phyloP scores from a whole-genome alignment of 495 filamentous ascomycete species.

The Annulohypoxylon stygium region DNA sequence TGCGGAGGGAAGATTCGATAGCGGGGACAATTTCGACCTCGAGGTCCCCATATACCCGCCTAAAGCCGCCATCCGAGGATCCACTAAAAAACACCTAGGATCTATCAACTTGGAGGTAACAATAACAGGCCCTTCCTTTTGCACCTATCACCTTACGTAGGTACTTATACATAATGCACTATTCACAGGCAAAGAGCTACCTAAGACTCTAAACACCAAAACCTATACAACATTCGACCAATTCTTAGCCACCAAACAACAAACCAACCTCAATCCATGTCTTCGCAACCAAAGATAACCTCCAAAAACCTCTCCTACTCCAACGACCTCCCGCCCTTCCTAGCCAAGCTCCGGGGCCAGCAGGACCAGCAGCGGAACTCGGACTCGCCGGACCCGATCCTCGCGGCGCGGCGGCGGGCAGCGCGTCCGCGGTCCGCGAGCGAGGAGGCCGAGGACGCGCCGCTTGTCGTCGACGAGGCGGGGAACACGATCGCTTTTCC shows the following conservation, averaged over 20 bases:
- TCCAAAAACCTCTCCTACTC: constrained; percentile 68
- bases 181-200: too few relatives aligned
- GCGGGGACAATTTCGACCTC: background rate
- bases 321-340: constrained; percentile 65
- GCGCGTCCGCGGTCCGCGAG: constrained; percentile 56
- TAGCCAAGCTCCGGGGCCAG: constrained; percentile 64
- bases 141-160: too few relatives aligned
- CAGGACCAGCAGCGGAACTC: constrained; percentile 46
- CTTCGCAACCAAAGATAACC: constrained; percentile 60
- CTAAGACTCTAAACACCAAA: too few relatives aligned
- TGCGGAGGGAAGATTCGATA: background rate
- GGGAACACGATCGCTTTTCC: constrained; percentile 55
- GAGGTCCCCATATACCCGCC: constrained; percentile 3
- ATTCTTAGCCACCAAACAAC: background rate
- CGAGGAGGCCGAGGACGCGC: constrained; percentile 65
- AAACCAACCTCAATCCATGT: constrained; percentile 45
- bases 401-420: constrained; percentile 56
- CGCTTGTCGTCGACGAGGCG: constrained; percentile 60
- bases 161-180: too few relatives aligned
- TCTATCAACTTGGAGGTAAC: too few relatives aligned
- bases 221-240: too few relatives aligned
- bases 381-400: constrained; percentile 58
- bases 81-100: too few relatives aligned
- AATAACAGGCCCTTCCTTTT: too few relatives aligned
- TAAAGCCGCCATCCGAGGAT: constrained; percentile 4